Percentiles rank a stretch among this genome's conserved stretches.
Evolutionary conservation across 1,139 yeast genomes (phyloP).

Genomic region (Taiozyma sp.): DNA sequence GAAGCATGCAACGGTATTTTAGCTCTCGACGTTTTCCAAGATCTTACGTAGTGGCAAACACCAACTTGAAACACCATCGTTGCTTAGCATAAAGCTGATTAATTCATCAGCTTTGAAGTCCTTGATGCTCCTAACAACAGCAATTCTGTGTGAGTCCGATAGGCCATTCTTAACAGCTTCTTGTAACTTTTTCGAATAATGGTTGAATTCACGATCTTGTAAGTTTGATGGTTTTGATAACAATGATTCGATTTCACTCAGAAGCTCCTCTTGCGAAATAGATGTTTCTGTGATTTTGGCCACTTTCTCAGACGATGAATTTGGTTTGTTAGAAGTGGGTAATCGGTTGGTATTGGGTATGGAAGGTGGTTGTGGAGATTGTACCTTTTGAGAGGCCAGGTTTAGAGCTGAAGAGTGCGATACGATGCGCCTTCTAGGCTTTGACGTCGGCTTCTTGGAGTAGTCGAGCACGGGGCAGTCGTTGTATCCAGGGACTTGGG

Average conservation of each 20-base stretch:
- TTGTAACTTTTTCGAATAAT: conserved; percentile 4
- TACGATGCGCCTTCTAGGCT: not conserved
- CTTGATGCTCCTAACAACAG: conserved; percentile 13
- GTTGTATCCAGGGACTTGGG: conserved; percentile 23
- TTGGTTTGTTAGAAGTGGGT: not conserved
- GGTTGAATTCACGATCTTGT: conserved; percentile 4
- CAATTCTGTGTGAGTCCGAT: conserved; percentile 3
- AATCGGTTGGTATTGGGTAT: not conserved
- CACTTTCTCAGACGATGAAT: not conserved
- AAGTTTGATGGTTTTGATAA: conserved; percentile 1
- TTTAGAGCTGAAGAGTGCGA: not conserved
- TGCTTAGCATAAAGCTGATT: conserved; percentile 42
- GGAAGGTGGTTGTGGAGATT: not conserved
- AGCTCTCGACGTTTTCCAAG: conserved; percentile 29
- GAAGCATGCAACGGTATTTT: not conserved
- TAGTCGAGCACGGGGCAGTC: conserved; percentile 22
- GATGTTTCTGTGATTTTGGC: not conserved
- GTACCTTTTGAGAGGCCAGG: not conserved
- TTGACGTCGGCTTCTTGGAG: not conserved
- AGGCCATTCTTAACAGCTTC: conserved; percentile 2
- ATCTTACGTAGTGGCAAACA: conserved; percentile 48
- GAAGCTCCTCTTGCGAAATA: not conserved
- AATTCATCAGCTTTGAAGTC: conserved; percentile 19
- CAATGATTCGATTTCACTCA: not conserved
- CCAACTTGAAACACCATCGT: conserved; percentile 52